Base-by-base conservation (phyloP, 164 flowering plant species). In the Echeveria elegans region DNA sequence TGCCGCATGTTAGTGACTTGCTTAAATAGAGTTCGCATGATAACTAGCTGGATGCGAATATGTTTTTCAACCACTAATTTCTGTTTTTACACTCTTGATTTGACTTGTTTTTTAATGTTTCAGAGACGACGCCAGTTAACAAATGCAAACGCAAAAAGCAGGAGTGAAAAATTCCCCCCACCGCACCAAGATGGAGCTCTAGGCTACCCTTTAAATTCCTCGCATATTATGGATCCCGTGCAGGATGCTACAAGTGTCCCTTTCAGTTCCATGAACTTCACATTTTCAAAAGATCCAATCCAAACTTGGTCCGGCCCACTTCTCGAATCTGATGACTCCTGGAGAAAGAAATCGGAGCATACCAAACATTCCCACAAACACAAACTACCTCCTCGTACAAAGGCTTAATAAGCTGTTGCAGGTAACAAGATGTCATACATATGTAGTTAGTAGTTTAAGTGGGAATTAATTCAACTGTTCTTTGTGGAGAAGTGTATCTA, bases 161-260 rank as follows among this genome's bases (percentile, higher is more conserved):
- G 89, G 73, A 92, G 98, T 15, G 98, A 92, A 75, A 92, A 92
- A 78, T 92, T 92, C 67, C 98, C 98, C 59, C 98, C 98, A 37
- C 96, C 98, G 38, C 98, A 92, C 81, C 93, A 90, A 76, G 98
- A 92, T 73, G 98, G 96, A 75, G 76, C 88, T 8, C 85, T 92
- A 40, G 96, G 96, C 58, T 88, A 79, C 73, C 90, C 95, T 23
- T 62, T 87, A 76, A 88, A 83, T 59, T 75, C 89, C 29, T 80
- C 86, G 1, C 89, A 88, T 66, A 81, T 82, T 67, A 80, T 85
- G 31, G 96, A 86, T 66, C 87, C 92, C 0, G 66, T 67, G 40
- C 89, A 75, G 65, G 96, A 91, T 71, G 89, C 89, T 62, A 81
- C 91, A 9, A 87, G 87, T 63, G 83, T 83, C 63, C 88, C 98